Evolutionary conservation across 2,329 filamentous ascomycete species (phyloP).

Genomic region (Aureobasidium sp.): DNA sequence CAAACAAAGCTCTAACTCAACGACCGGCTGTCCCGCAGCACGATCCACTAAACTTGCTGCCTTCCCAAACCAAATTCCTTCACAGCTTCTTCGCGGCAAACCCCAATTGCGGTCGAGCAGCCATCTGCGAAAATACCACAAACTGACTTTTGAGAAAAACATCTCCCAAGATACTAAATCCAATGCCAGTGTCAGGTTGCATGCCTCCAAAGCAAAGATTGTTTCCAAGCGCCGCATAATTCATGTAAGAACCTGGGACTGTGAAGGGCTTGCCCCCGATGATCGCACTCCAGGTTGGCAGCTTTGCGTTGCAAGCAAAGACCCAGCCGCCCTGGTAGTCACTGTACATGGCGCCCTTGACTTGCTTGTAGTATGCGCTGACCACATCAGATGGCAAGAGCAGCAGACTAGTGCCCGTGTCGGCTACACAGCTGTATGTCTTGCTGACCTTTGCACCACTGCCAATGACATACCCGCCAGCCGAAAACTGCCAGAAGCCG

Average conservation of each 20-base stretch:
- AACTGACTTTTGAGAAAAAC: conserved; percentile 70
- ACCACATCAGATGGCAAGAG: conserved; percentile 46
- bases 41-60: neutral
- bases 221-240: conserved; percentile 44
- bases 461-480: conserved; percentile 51
- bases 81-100: conserved; percentile 2
- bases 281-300: conserved; percentile 41
- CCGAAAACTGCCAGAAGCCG: conserved; percentile 57
- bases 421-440: conserved; percentile 52
- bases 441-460: conserved; percentile 30
- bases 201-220: conserved; percentile 59
- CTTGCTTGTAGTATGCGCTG: conserved; percentile 33
- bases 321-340: conserved; percentile 34
- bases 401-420: conserved; percentile 63
- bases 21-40: neutral
- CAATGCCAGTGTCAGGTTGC: conserved; percentile 49
- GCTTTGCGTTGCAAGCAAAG: conserved; percentile 33
- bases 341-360: conserved; percentile 32
- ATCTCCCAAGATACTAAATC: conserved; percentile 63
- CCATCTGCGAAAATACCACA: conserved; percentile 54
- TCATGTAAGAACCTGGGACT: conserved; percentile 32
- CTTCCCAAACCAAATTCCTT: neutral
- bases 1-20: neutral
- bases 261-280: conserved; percentile 39
- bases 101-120: neutral